A percentile compares a stretch with the other conserved stretches of the same genome.
Conservation (phyloP, 257 asterid species). For the Ilex asprella region DNA sequence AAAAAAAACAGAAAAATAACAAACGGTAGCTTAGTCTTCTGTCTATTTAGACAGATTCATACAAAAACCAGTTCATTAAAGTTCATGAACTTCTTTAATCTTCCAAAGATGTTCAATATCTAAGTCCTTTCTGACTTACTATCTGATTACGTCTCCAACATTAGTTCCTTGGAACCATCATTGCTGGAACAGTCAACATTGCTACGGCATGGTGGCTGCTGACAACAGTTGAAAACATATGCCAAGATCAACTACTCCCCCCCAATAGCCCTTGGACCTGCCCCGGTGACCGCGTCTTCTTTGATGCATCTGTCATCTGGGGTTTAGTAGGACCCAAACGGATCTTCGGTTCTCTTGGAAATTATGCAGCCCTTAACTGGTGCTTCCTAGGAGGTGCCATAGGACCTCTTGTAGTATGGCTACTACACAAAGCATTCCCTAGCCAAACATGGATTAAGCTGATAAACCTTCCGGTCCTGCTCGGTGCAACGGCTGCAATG, state of each 20-base stretch:
- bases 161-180: slow-evolving; percentile 52
- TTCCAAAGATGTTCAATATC: too few species aligned
- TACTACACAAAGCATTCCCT: slow-evolving; percentile 39
- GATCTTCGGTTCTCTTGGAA: slow-evolving; percentile 47
- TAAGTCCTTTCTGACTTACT: not conserved
- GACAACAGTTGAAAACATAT: slow-evolving; percentile 39
- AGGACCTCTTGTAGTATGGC: slow-evolving; percentile 46
- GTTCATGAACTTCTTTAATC: too few species aligned
- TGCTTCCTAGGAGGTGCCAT: slow-evolving; percentile 48
- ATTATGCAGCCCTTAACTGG: slow-evolving; percentile 61
- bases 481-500: slow-evolving; percentile 48
- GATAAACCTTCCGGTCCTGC: slow-evolving; percentile 56
- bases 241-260: slow-evolving; percentile 47
- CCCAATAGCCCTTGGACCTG: slow-evolving; percentile 70
- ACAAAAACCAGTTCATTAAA: too few species aligned
- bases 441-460: slow-evolving; percentile 45
- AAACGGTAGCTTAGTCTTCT: too few species aligned
- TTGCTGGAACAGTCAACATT: slow-evolving; percentile 58
- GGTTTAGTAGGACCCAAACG: slow-evolving; percentile 65
- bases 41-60: too few species aligned
- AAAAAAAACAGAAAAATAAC: too few species aligned
- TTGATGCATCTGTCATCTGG: slow-evolving; percentile 76
- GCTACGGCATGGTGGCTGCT: slow-evolving; percentile 60
- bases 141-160: not conserved
- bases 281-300: slow-evolving; percentile 47